Percentiles rank a stretch among this genome's conserved stretches.
Conservation (phyloP, 257 asterid genomes). For the Scutellaria galericulata region DNA sequence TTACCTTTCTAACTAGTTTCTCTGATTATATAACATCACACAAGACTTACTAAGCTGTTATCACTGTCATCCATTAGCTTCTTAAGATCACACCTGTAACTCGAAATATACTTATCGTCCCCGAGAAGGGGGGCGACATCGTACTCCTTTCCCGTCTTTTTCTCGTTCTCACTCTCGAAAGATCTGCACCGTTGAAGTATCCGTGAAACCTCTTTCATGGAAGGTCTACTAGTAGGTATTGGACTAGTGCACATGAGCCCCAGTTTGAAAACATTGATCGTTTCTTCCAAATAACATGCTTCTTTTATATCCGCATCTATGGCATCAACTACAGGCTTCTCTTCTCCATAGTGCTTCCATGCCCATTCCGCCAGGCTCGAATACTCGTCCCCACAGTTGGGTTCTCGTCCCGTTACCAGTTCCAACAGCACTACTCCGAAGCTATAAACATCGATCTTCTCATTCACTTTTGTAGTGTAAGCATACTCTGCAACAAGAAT, state of each 20-base stretch:
- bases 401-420: slow-evolving; percentile 60
- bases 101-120: slow-evolving; percentile 58
- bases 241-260: slow-evolving; percentile 77
- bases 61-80: slow-evolving; percentile 51
- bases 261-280: slow-evolving; percentile 58
- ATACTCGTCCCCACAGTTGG: slow-evolving; percentile 66
- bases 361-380: slow-evolving; percentile 90
- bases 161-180: slow-evolving; percentile 35
- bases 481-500: slow-evolving; percentile 69
- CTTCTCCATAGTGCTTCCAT: slow-evolving; percentile 69
- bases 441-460: slow-evolving; percentile 62
- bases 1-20: neutral
- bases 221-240: slow-evolving; percentile 66
- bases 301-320: slow-evolving; percentile 60
- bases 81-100: slow-evolving; percentile 57
- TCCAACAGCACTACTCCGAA: slow-evolving; percentile 62
- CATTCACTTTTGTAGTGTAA: slow-evolving; percentile 54
- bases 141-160: slow-evolving; percentile 43
- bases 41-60: slow-evolving; percentile 47
- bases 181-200: slow-evolving; percentile 52
- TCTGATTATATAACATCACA: slow-evolving; percentile 21
- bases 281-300: slow-evolving; percentile 55
- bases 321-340: slow-evolving; percentile 43
- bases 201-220: slow-evolving; percentile 75
- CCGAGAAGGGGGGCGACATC: slow-evolving; percentile 72